Base-by-base conservation (phyloP, 495 filamentous ascomycete species). In the Amniculicola lignicola region DNA sequence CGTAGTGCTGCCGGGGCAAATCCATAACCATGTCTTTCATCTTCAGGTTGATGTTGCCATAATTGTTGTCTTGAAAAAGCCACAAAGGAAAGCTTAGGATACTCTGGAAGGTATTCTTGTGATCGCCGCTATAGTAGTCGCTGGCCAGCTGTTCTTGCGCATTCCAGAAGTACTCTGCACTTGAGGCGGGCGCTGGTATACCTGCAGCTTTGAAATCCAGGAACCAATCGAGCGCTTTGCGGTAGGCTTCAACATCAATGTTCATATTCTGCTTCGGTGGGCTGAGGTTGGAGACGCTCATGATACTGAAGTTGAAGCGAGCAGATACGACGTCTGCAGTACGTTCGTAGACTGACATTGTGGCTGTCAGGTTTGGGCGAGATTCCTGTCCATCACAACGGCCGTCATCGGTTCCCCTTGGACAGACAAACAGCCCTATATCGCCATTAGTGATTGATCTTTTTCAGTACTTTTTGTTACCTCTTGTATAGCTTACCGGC, bases 111-210 rank as follows among this genome's bases (percentile, higher is more conserved):
- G 23, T 22, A 12, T 37, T 12, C 5, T 12, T 52, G 12, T 29
- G 37, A 15, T 52, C 49, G 9, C 25, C 12, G 35, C 35, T 41
- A 35, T 37, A 52, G 35, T 52, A 52, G 5, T 35, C 19, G 21
- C 24, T 52, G n/a, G 10, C 22, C 4, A 52, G 5, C 16, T 52
- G 35, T 9, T 40, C 49, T 16, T 40, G 35, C 15, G 6, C 49
- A 19, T 52, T 52, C 49, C 35, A 41, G 35, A 52, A 52, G 15
- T 52, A 24, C 23, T 52, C 49, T 16, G 49, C 49, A 21, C 40
- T 15, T 3, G 49, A 40, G 6, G 49, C 40, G 6, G 49, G 18
- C 5, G 49, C 19, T 16, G 49, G 49, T 28, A 21, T 40, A 2
- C 12, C 19, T 9, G 35, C 19, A n/a, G 49, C 49, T 35, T 40